Percentiles rank a stretch among this genome's conserved stretches.
These are phyloP conservation scores for Graphiopsis chlorocephala DNA, from an alignment of 2,329 filamentous ascomycete genomes.

Conservation along the genomic window DNA sequence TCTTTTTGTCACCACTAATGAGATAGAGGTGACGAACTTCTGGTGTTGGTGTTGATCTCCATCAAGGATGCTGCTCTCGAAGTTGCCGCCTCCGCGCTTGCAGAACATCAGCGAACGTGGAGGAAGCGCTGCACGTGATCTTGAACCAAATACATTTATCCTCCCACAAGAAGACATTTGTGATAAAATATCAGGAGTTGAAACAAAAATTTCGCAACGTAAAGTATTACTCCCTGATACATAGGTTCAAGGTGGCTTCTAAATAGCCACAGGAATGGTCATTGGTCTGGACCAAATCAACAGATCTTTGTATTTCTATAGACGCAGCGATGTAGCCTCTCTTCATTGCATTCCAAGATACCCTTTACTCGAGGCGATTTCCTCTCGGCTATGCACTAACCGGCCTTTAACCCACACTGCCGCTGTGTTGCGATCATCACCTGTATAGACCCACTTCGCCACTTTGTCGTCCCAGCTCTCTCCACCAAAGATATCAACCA, in stretches of 20 bases:
- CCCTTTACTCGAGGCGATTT: constrained; percentile 12
- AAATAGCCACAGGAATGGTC: neutral
- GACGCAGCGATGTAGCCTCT: neutral
- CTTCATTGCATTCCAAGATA: neutral
- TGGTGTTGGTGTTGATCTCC: neutral
- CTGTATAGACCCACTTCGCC: constrained; percentile 92
- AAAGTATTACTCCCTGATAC: too few species aligned
- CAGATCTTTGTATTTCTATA: neutral
- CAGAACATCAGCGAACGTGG: neutral
- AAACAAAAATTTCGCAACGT: neutral
- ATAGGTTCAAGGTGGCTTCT: too few species aligned
- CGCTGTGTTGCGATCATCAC: constrained; percentile 86
- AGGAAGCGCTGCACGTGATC: neutral
- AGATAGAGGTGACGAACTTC: neutral
- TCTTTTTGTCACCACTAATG: neutral
- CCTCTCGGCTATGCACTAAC: constrained; percentile 64
- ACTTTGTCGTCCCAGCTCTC: constrained; percentile 84
- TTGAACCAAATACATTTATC: neutral
- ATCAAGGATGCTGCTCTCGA: neutral
- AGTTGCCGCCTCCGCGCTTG: neutral
- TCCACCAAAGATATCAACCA: constrained; percentile 87
- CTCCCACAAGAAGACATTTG: neutral
- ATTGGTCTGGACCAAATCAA: neutral
- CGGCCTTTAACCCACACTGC: constrained; percentile 86
- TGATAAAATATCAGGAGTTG: neutral